Evolutionary conservation across 441 rosid genomes (phyloP).

Genomic region (Arabidopsis hybrid): DNA sequence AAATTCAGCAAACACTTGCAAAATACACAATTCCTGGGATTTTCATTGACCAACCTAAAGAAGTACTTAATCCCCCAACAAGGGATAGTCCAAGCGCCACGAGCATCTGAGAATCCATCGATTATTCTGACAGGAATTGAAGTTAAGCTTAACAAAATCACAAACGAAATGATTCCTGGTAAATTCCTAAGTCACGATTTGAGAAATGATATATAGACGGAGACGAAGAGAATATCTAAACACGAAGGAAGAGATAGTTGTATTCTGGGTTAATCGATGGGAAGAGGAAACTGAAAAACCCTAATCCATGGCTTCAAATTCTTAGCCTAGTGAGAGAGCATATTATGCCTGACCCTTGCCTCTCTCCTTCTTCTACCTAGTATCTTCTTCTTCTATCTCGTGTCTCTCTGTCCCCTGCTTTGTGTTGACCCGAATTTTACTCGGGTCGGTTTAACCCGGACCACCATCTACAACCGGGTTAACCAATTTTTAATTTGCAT

Average conservation of each 20-base stretch:
- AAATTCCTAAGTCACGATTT: background rate
- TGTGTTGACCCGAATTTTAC: no score
- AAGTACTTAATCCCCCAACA: constrained; percentile 93
- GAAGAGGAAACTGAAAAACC: constrained; percentile 1
- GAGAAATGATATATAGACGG: constrained; percentile 27
- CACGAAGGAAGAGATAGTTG: constrained; percentile 47
- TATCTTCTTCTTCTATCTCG: no score
- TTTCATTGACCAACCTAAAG: constrained; percentile 61
- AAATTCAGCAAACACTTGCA: background rate
- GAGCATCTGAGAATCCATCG: constrained; percentile 87
- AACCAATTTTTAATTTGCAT: no score
- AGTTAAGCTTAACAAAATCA: background rate
- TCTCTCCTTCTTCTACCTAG: background rate
- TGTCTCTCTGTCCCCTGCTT: no score
- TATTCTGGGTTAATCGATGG: constrained; percentile 31
- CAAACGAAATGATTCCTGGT: background rate
- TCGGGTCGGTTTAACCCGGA: no score
- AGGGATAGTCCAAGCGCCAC: constrained; percentile 90
- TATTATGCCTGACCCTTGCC: constrained; percentile 26
- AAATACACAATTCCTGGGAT: background rate
- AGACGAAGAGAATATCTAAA: constrained; percentile 45
- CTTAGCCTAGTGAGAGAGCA: constrained; percentile 23
- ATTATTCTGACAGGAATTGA: background rate
- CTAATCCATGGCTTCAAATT: constrained; percentile 32
- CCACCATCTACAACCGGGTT: no score